Evolutionary conservation across 306 rosid species (phyloP).

Genomic region (Amphicarpaea edgeworthii): DNA sequence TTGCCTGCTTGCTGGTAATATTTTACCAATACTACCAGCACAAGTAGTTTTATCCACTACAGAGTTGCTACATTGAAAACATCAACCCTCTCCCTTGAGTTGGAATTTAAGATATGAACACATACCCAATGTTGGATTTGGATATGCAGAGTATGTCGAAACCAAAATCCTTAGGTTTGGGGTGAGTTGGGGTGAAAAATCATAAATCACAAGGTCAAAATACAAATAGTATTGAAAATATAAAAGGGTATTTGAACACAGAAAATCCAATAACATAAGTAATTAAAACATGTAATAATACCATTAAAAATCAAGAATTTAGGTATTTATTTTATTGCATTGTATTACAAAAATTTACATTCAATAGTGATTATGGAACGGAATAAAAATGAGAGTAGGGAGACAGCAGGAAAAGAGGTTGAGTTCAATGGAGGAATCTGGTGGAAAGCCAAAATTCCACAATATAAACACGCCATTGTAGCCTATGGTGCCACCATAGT

Average conservation of each 20-base stretch:
- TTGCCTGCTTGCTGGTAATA: not conserved
- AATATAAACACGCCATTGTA: no score
- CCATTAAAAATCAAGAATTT: not conserved
- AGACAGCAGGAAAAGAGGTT: not conserved
- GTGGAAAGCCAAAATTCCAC: no score
- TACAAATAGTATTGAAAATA: not conserved
- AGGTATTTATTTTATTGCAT: not conserved
- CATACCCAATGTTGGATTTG: not conserved
- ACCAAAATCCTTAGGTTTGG: not conserved
- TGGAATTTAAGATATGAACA: not conserved
- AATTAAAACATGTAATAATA: not conserved
- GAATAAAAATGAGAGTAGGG: not conserved
- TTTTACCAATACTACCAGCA: conserved; percentile 7
- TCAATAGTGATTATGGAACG: conserved; percentile 1
- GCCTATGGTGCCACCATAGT: no score
- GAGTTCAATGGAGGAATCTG: no score
- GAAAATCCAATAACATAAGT: not conserved
- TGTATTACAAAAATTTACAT: not conserved
- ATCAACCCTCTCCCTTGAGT: not conserved
- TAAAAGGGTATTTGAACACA: not conserved
- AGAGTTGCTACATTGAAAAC: not conserved
- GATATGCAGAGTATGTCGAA: not conserved
- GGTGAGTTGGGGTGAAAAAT: not conserved
- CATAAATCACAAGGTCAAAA: not conserved
- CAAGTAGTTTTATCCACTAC: conserved; percentile 13